phyloP scores from a whole-genome alignment of 2,329 filamentous ascomycete species.

The Pseudogymnoascus sp. region DNA sequence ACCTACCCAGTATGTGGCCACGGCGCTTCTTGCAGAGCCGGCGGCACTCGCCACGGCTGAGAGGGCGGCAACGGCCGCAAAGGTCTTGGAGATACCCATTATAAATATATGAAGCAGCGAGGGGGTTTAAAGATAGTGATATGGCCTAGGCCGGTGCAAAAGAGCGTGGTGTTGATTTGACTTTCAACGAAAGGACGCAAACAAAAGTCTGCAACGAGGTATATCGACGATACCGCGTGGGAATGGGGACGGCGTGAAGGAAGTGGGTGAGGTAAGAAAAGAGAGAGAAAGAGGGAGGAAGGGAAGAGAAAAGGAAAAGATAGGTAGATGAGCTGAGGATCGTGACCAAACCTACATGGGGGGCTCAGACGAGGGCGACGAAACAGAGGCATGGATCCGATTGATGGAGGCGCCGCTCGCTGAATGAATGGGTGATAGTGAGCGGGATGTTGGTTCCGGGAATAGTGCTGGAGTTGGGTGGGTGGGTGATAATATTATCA shows the following conservation, averaged over 20 bases:
- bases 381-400: background rate
- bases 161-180: background rate
- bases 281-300: conserved; percentile 3
- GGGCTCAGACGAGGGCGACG: background rate
- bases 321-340: background rate
- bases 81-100: conserved; percentile 24
- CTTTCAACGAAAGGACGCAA: conserved; percentile 14
- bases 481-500: background rate
- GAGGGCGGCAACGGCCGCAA: conserved; percentile 22
- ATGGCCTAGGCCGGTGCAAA: conserved; percentile 10
- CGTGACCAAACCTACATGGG: background rate
- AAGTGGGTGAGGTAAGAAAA: background rate
- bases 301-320: background rate
- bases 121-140: conserved; percentile 5
- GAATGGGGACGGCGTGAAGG: background rate
- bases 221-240: background rate
- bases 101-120: conserved; percentile 11
- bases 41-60: conserved; percentile 17
- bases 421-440: background rate
- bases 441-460: background rate
- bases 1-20: conserved; percentile 36
- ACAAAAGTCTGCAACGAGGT: conserved; percentile 12
- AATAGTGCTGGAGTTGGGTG: background rate
- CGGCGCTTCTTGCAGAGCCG: conserved; percentile 30
- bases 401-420: background rate